Evolutionary conservation across 352 stramenopile genomes (phyloP).

Genomic region (Pythium aristosporum): DNA sequence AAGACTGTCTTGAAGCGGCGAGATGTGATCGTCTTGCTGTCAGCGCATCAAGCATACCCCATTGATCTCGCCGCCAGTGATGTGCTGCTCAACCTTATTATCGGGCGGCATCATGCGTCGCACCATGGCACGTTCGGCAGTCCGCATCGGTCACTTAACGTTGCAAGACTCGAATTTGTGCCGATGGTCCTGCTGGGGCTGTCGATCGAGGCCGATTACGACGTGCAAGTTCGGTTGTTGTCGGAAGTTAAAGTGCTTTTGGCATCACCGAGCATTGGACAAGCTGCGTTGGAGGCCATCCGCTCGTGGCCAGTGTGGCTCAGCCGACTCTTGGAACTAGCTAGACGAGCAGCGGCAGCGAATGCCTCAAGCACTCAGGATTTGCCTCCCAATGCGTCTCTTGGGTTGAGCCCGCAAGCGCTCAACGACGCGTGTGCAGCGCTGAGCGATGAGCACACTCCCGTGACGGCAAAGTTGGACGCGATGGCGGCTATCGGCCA

Average conservation of each 20-base stretch:
- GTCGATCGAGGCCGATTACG: slow-evolving; percentile 40
- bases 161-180: slow-evolving; percentile 54
- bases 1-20: slow-evolving; percentile 54
- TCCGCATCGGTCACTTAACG: slow-evolving; percentile 36
- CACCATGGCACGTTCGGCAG: slow-evolving; percentile 1
- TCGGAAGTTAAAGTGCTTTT: slow-evolving; percentile 55
- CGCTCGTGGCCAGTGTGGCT: slow-evolving; percentile 75
- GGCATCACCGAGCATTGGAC: slow-evolving; percentile 39
- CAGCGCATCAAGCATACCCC: slow-evolving; percentile 47
- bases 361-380: not conserved
- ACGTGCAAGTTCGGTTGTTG: slow-evolving; percentile 54
- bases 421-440: slow-evolving; percentile 58
- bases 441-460: slow-evolving; percentile 50
- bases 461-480: slow-evolving; percentile 47
- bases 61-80: slow-evolving; percentile 48
- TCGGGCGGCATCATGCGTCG: slow-evolving; percentile 43
- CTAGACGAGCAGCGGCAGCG: slow-evolving; percentile 2
- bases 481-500: slow-evolving; percentile 54
- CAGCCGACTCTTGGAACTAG: slow-evolving; percentile 44
- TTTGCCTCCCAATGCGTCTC: not conserved
- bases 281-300: slow-evolving; percentile 65
- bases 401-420: slow-evolving; percentile 24
- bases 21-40: slow-evolving; percentile 67
- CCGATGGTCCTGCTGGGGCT: slow-evolving; percentile 56
- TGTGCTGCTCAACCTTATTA: slow-evolving; percentile 60